Evolutionary conservation across 345 rosid genomes (phyloP).

Genomic region (Boechera stricta): DNA sequence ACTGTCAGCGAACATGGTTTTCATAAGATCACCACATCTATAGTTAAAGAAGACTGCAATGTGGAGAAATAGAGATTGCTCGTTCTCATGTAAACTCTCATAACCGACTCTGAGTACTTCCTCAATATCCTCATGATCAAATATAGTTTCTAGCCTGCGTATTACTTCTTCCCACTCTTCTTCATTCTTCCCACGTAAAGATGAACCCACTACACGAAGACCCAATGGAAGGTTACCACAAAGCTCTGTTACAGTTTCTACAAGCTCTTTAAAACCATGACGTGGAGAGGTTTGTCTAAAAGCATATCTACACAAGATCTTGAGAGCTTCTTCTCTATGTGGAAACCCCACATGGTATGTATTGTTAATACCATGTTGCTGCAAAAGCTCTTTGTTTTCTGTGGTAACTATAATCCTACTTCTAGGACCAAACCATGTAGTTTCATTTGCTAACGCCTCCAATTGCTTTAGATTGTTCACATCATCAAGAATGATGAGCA

Average conservation of each 20-base stretch:
- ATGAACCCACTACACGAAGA: conserved; percentile 41
- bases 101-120: conserved; percentile 33
- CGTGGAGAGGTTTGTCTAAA: too few relatives aligned
- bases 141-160: background rate
- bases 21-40: background rate
- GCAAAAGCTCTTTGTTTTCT: too few relatives aligned
- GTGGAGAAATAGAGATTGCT: conserved; percentile 39
- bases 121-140: conserved; percentile 18
- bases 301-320: too few relatives aligned
- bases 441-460: too few relatives aligned
- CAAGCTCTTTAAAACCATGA: too few relatives aligned
- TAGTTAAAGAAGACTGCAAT: conserved; percentile 46
- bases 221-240: conserved; percentile 44
- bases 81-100: conserved; percentile 35
- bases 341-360: too few relatives aligned
- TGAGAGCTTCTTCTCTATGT: too few relatives aligned
- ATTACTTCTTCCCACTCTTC: conserved; percentile 36
- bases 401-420: too few relatives aligned
- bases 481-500: too few relatives aligned
- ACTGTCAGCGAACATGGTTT: background rate
- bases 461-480: too few relatives aligned
- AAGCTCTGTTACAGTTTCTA: background rate
- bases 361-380: too few relatives aligned
- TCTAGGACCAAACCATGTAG: too few relatives aligned
- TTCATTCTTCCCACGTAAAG: background rate